Evolutionary conservation across 108 stramenopile genomes (phyloP).

Genomic region (Nitzschia putrida): DNA sequence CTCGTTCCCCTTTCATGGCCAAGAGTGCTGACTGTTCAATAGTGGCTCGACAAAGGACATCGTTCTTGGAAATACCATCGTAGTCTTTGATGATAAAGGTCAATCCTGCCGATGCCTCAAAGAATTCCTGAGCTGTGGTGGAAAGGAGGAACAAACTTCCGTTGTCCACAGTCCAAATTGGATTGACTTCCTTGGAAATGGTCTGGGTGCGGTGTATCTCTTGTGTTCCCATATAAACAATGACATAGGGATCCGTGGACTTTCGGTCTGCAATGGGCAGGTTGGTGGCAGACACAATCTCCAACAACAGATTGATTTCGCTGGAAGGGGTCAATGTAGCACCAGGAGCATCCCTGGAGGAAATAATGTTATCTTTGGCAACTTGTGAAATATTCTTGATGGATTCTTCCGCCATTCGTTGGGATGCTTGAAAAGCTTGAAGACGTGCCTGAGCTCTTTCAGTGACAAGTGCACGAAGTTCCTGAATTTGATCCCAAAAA

Average conservation of each 20-base stretch:
- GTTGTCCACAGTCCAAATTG: conserved; percentile 64
- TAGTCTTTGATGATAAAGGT: conserved; percentile 58
- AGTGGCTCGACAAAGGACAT: conserved; percentile 41
- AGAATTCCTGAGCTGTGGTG: conserved; percentile 49
- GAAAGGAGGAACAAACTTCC: conserved; percentile 56
- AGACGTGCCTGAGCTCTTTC: conserved; percentile 25
- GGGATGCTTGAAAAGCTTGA: conserved; percentile 1
- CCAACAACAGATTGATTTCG: conserved; percentile 31
- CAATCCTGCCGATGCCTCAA: conserved; percentile 46
- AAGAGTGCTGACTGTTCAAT: conserved; percentile 23
- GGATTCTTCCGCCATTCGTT: not conserved
- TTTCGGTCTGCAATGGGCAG: conserved; percentile 32
- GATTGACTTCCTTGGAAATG: conserved; percentile 43
- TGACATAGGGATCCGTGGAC: conserved; percentile 54
- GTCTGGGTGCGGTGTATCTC: conserved; percentile 55
- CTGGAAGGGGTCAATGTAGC: not conserved
- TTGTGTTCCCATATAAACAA: conserved; percentile 44
- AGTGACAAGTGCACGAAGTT: conserved; percentile 14
- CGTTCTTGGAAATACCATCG: conserved; percentile 33
- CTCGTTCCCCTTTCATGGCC: conserved; percentile 39
- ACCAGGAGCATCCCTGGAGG: not conserved
- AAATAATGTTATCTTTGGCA: too few species aligned
- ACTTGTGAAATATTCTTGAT: not conserved
- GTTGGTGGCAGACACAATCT: conserved; percentile 35
- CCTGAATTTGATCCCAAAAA: conserved; percentile 16